Percentiles rank a stretch among this genome's conserved stretches.
These are phyloP conservation scores for Irpex rosettiformis DNA, from an alignment of 1,284 basidiomycete genomes.

Conservation along the genomic window DNA sequence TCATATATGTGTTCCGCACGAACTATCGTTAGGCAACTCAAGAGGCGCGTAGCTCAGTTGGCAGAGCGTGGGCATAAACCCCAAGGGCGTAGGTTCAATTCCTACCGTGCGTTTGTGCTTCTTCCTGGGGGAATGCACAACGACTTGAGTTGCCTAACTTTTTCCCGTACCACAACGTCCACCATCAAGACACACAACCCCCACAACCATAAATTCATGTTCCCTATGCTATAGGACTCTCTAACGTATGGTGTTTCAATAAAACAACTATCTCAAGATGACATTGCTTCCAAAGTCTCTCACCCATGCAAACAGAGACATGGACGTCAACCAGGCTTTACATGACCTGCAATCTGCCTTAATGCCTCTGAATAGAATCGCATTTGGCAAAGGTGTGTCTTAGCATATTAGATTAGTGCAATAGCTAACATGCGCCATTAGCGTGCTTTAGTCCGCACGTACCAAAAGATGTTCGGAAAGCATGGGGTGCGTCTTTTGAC, in stretches of 20 bases:
- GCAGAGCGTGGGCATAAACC: neutral
- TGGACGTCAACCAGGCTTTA: neutral
- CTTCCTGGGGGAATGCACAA: no score
- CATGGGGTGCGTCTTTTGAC: conserved; percentile 9
- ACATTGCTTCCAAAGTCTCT: neutral
- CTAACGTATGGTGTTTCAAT: no score
- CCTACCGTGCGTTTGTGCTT: neutral
- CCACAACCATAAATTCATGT: no score
- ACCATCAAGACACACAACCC: no score
- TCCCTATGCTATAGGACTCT: no score
- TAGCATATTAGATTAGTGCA: neutral
- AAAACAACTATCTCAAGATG: no score
- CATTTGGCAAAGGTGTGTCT: neutral
- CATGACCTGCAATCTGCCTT: neutral
- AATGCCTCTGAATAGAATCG: neutral
- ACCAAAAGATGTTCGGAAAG: neutral
- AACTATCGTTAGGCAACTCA: no score
- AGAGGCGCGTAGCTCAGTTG: conserved; percentile 1
- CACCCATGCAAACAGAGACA: no score
- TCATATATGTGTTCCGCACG: no score
- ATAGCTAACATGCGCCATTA: neutral
- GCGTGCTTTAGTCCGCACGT: conserved; percentile 18
- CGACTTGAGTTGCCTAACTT: no score
- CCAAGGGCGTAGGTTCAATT: neutral
- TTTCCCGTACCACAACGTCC: no score